Evolutionary conservation across 148 eudicot species (phyloP), one percentile per base, ranked within the genome.

Genomic region (Camellia lanceoleosa): DNA sequence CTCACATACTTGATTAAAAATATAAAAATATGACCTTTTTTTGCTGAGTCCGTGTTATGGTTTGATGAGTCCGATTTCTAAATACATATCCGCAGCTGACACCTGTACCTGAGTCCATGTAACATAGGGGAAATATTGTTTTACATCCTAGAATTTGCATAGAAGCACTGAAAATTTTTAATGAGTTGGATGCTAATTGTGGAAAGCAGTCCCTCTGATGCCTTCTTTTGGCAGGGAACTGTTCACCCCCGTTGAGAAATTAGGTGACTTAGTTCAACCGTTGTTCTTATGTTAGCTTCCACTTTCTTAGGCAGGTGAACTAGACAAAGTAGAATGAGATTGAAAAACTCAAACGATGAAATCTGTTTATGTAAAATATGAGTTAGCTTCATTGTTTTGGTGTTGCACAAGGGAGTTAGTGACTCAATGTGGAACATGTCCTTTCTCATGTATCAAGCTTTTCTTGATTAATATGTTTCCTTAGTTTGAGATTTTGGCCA

Each of bases 211-310:
- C 20, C 60, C 64, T 73, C 15, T 55, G 44, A 73, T 41, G 63
- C 63, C 62, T 54, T 51, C 18, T 67, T 51, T 73, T 73, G 75
- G 61, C 75, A 52, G 61, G 42, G 61, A 23, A 23, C 60, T 23
- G 41, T 73, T 54, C 43, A 5, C n/a, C 41, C 23, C 66, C 51
- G 18, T 74, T 38, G 30, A 56, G 65, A 67, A 58, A 38, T 74
- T 54, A 43, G 68, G 55, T 19, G 55, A 60, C 54, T 75, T 16
- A 18, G 30, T 43, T 56, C 71, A 66, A 49, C 68, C 46, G 63
- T 68, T 47, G 71, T 63, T 77, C 60, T 77, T 47, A 7, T 63
- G 56, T 51, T 64, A 77, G 71, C n/a, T 46, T 77, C 20, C 79
- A 49, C 4, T 49, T 66, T 78, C 54, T 66, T 51, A 65, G 23